These are phyloP conservation scores for Cordyceps fumosorosea DNA, from an alignment of 2,329 filamentous ascomycete species.

Conservation along the genomic window DNA sequence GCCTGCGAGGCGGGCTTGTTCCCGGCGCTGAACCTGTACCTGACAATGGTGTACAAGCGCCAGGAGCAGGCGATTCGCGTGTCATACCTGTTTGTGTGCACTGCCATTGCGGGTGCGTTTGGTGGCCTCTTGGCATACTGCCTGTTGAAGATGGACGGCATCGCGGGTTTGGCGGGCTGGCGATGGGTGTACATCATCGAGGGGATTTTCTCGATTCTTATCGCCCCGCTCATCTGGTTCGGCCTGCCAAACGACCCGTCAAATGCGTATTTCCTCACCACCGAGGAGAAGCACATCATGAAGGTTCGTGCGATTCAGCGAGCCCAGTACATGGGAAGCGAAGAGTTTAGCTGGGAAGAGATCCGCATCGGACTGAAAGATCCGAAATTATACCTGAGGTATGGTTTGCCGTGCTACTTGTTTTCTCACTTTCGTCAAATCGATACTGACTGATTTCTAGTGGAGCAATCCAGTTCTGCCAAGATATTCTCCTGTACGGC, in stretches of 20 bases:
- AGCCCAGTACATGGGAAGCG: constrained; percentile 40
- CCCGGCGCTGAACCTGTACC: constrained; percentile 22
- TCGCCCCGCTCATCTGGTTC: constrained; percentile 39
- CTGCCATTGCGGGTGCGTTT: constrained; percentile 32
- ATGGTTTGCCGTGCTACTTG: constrained; percentile 8
- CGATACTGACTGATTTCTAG: constrained; percentile 3
- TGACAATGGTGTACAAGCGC: constrained; percentile 30
- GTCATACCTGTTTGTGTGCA: constrained; percentile 38
- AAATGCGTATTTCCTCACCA: constrained; percentile 41
- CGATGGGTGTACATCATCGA: constrained; percentile 34
- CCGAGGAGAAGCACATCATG: constrained; percentile 45
- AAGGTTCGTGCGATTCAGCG: constrained; percentile 37
- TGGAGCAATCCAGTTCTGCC: constrained; percentile 43
- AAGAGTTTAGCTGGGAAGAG: constrained; percentile 44
- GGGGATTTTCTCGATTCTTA: constrained; percentile 34
- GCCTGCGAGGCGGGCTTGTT: constrained; percentile 22
- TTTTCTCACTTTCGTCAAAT: not conserved
- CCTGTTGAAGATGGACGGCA: constrained; percentile 27
- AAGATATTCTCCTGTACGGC: constrained; percentile 47
- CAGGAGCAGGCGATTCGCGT: constrained; percentile 49
- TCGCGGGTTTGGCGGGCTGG: constrained; percentile 28
- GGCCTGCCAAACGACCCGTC: constrained; percentile 39
- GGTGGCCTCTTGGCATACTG: constrained; percentile 34
- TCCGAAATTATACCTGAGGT: constrained; percentile 45
- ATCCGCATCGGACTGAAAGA: constrained; percentile 40